phyloP scores from a whole-genome alignment of 139 green algal species.

The Micractinium conductrix region DNA sequence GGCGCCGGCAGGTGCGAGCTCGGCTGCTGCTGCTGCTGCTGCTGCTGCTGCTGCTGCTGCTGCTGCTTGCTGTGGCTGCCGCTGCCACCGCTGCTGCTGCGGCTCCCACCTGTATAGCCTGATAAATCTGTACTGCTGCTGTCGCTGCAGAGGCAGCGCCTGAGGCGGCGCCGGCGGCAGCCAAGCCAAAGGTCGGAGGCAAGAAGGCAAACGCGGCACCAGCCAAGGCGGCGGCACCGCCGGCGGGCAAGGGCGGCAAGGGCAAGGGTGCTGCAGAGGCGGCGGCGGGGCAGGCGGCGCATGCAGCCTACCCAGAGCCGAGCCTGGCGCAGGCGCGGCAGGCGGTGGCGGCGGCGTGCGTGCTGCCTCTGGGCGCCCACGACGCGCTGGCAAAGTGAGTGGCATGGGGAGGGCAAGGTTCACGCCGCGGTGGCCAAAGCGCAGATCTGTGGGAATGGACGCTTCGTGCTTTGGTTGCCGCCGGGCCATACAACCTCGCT shows the following conservation, averaged over 20 bases:
- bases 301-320: slow-evolving; percentile 53
- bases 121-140: no score
- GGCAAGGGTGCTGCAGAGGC: slow-evolving; percentile 36
- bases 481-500: neutral
- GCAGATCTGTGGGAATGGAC: no score
- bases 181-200: slow-evolving; percentile 12
- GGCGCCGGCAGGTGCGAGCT: neutral
- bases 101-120: no score
- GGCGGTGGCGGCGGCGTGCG: slow-evolving; percentile 79
- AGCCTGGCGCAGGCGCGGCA: slow-evolving; percentile 79
- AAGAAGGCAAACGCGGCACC: slow-evolving; percentile 43
- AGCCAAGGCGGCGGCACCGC: no score
- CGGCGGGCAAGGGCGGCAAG: neutral
- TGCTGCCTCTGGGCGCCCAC: slow-evolving; percentile 78
- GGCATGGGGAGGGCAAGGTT: no score
- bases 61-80: no score
- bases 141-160: no score
- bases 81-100: no score
- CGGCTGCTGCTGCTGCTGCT: no score
- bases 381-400: slow-evolving; percentile 12
- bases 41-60: no score
- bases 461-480: no score
- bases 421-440: no score
- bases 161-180: neutral
- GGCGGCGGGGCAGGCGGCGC: neutral